Base-by-base conservation (phyloP, 2,329 filamentous ascomycete genomes). In the Neopestalotiopsis rosae region DNA sequence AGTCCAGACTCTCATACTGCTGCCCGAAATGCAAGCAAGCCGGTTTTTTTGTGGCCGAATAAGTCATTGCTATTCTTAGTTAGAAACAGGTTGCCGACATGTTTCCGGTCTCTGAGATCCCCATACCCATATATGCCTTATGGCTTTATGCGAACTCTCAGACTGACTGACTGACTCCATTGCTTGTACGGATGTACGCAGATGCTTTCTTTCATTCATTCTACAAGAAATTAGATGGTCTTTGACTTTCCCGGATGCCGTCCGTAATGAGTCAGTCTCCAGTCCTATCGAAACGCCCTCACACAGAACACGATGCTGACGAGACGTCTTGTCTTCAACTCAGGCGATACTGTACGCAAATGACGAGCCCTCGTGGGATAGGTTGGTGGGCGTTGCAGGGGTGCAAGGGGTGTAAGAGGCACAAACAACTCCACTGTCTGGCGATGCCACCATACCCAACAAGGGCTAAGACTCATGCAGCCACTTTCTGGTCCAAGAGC, bases 321-420 rank as follows among this genome's bases (percentile, higher is more conserved):
- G 58, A 56, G 52, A n/a, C 30, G 32, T 45, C 34, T 61, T 61
- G 52, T 24, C 13, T 65, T 56, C 32, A 24, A 10, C 49, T 67
- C 65, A 69, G 61, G 69, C 68, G 70, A 68, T 67, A 68, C 49
- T 69, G 63, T 72, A 70, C 73, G 74, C 75, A 74, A 76, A 77
- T 75, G 70, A 72, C 72, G 73, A 74, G 65, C 70, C 72, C 45
- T 68, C 66, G 67, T 72, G 69, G 68, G 68, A 61, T 73, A 17
- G 68, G 58, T 69, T 74, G 75, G 72, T 76, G 74, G 75, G 68
- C 45, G 56, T 67, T 69, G 68, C 65, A 69, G 69, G 68, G 68
- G 68, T n/a, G 17, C 12, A 45, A 61, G n/a, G 30, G 32, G n/a
- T 52, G 45, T 52, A 52, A 20, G 49, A 58, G 30, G 49, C 28